phyloP scores from a whole-genome alignment of 495 filamentous ascomycete species.

The Jackrogersella minutella region DNA sequence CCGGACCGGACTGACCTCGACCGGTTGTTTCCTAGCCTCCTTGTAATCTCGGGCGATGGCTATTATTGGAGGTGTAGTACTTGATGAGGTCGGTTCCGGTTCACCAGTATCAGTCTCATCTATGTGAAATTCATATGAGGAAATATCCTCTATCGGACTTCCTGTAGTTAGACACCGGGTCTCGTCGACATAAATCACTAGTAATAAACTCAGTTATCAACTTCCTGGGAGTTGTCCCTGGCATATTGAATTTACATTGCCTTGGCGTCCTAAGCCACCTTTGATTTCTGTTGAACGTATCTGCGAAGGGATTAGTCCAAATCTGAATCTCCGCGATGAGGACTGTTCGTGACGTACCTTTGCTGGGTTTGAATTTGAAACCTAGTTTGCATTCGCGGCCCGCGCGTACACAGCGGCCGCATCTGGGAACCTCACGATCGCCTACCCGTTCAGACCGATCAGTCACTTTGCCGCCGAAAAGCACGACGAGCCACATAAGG shows the following conservation, averaged over 20 bases:
- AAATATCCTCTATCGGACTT: constrained; percentile 21
- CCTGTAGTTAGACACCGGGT: constrained; percentile 30
- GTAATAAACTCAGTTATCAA: constrained; percentile 9
- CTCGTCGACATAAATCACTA: constrained; percentile 44
- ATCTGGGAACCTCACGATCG: constrained; percentile 53
- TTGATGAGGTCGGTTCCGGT: constrained; percentile 14
- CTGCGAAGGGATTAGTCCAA: constrained; percentile 22
- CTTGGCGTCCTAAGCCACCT: constrained; percentile 40
- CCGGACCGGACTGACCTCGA: neutral
- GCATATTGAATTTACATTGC: constrained; percentile 25
- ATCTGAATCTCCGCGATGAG: neutral
- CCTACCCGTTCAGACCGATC: constrained; percentile 38
- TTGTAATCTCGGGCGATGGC: neutral
- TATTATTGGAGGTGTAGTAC: constrained; percentile 5
- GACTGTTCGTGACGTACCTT: constrained; percentile 20
- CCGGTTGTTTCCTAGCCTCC: neutral
- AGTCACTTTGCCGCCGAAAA: neutral
- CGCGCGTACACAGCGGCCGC: constrained; percentile 50
- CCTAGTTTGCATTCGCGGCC: constrained; percentile 43
- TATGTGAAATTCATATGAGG: constrained; percentile 27
- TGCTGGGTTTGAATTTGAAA: constrained; percentile 46
- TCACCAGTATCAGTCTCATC: constrained; percentile 15
- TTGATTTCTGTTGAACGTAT: constrained; percentile 37
- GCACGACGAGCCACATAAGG: neutral
- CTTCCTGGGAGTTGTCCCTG: neutral